Evolutionary conservation across 1,284 basidiomycete genomes (phyloP).

Genomic region (Marasmius fiardii): DNA sequence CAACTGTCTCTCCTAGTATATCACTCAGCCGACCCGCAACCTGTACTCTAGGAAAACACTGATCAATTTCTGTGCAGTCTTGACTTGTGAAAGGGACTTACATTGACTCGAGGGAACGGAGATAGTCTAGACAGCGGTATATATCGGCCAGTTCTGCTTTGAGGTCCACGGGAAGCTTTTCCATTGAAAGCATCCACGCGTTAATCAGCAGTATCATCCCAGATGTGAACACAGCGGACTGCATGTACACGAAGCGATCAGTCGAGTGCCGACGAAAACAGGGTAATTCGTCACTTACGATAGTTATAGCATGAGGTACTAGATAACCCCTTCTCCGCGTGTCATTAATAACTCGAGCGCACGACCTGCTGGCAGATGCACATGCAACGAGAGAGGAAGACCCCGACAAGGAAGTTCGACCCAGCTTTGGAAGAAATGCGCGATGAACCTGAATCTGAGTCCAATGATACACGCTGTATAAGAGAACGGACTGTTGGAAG

Average conservation of each 20-base stretch:
- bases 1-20: not conserved
- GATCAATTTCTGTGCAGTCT: not conserved
- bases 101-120: not conserved
- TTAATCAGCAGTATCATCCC: slow-evolving; percentile 45
- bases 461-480: slow-evolving; percentile 60
- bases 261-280: not conserved
- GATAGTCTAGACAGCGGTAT: not conserved
- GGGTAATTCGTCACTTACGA: not conserved
- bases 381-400: slow-evolving; percentile 23
- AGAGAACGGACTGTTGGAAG: slow-evolving; percentile 58
- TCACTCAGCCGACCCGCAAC: not conserved
- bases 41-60: not conserved
- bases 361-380: slow-evolving; percentile 40
- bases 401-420: slow-evolving; percentile 26
- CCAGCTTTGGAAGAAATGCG: slow-evolving; percentile 43
- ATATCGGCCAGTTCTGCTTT: not conserved
- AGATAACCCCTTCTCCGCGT: not conserved
- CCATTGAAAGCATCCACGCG: slow-evolving; percentile 45
- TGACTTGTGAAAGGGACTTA: slow-evolving; percentile 14
- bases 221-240: not conserved
- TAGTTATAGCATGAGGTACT: not conserved
- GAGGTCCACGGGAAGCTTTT: not conserved
- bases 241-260: not conserved
- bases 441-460: slow-evolving; percentile 58
- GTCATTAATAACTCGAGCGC: slow-evolving; percentile 43